phyloP scores from a whole-genome alignment of 345 rosid genomes.

The Luvunga scandens region DNA sequence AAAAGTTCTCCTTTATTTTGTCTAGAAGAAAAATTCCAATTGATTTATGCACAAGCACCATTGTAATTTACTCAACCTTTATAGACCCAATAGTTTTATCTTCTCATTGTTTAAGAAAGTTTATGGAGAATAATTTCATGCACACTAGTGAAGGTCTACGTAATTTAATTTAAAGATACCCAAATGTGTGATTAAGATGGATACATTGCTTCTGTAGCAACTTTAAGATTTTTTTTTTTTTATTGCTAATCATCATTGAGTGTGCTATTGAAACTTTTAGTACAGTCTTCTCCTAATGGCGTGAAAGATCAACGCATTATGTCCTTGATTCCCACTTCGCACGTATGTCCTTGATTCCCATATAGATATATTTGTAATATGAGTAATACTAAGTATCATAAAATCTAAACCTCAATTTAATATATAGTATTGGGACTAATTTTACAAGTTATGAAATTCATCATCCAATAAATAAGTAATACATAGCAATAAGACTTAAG shows the following conservation, averaged over 20 bases:
- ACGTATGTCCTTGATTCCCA: background rate
- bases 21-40: constrained; percentile 11
- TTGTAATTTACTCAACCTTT: background rate
- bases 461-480: no score
- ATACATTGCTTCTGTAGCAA: background rate
- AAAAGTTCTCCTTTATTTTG: constrained; percentile 5
- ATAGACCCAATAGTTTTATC: constrained; percentile 14
- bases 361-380: background rate
- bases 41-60: constrained; percentile 8
- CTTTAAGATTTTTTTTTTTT: constrained; percentile 11
- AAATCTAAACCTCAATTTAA: no score
- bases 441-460: no score
- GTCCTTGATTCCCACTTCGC: background rate
- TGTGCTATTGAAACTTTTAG: background rate
- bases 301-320: constrained; percentile 3
- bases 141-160: constrained; percentile 9
- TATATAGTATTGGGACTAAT: no score
- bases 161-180: constrained; percentile 25
- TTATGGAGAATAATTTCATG: constrained; percentile 41
- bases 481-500: no score
- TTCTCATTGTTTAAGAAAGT: constrained; percentile 7
- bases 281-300: constrained; percentile 4
- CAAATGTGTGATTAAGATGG: constrained; percentile 7
- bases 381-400: no score
- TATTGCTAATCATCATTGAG: constrained; percentile 4